Conservation (phyloP, 2,329 filamentous ascomycete genomes). For the Claviceps monticola region DNA sequence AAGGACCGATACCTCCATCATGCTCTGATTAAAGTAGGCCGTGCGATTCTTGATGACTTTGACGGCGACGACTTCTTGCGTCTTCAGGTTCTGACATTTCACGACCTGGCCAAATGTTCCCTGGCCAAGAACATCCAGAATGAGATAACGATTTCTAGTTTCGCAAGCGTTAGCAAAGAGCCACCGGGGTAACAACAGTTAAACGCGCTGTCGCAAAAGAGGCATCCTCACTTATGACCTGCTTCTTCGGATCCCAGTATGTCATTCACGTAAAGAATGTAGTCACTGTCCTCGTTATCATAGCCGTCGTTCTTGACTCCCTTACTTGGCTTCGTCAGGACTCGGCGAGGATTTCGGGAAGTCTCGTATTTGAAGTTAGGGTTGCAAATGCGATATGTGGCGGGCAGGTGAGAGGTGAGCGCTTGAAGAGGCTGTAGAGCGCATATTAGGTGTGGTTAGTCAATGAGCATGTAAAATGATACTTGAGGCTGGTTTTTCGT, state of each 20-base stretch:
- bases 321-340: slow-evolving; percentile 96
- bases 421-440: slow-evolving; percentile 74
- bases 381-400: slow-evolving; percentile 97
- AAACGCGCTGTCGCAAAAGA: slow-evolving; percentile 1
- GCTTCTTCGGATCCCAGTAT: slow-evolving; percentile 96
- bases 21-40: slow-evolving; percentile 98
- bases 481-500: background rate
- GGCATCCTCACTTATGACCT: slow-evolving; percentile 72
- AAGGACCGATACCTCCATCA: slow-evolving; percentile 99
- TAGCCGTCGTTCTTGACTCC: slow-evolving; percentile 97
- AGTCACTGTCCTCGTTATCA: slow-evolving; percentile 98
- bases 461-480: background rate
- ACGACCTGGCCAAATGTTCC: slow-evolving; percentile 98
- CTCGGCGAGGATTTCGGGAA: slow-evolving; percentile 85
- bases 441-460: background rate
- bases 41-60: slow-evolving; percentile 99
- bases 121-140: slow-evolving; percentile 90
- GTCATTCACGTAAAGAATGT: slow-evolving; percentile 98
- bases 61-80: slow-evolving; percentile 94
- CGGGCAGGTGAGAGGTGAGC: slow-evolving; percentile 79
- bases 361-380: slow-evolving; percentile 98
- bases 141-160: slow-evolving; percentile 78
- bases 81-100: slow-evolving; percentile 97
- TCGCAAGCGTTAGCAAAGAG: background rate
- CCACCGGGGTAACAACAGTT: too few relatives aligned